A percentile compares a stretch with the other conserved stretches of the same genome.
phyloP scores from a whole-genome alignment of 192 early-diverging fungal species.

The Chytriomyces sp. region DNA sequence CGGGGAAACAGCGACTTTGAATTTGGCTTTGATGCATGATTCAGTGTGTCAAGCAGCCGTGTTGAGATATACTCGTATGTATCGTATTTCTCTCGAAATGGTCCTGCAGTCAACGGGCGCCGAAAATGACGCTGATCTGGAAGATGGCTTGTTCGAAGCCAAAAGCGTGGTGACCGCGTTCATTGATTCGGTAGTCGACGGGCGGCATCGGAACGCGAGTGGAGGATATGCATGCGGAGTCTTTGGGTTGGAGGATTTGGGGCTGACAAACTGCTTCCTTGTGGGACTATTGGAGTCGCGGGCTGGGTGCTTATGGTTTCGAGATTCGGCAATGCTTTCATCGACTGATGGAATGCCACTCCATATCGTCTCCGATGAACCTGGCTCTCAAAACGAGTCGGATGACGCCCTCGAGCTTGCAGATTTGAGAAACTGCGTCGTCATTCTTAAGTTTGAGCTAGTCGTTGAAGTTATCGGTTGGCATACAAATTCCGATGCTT shows the following conservation, averaged over 20 bases:
- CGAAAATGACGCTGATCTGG: too few relatives aligned
- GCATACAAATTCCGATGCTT: background rate
- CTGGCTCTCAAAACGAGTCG: background rate
- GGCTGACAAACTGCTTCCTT: constrained; percentile 17
- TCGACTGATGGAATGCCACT: background rate
- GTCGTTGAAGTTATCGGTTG: constrained; percentile 18
- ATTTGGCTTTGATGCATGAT: background rate
- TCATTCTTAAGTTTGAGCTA: constrained; percentile 11
- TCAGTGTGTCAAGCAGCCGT: background rate
- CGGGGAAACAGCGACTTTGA: too few relatives aligned
- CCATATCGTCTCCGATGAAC: background rate
- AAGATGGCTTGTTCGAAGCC: too few relatives aligned
- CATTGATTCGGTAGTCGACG: too few relatives aligned
- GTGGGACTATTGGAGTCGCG: background rate
- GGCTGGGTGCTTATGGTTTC: background rate
- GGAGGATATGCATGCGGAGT: background rate
- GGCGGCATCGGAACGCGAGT: background rate
- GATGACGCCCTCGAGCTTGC: background rate
- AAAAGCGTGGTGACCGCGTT: too few relatives aligned
- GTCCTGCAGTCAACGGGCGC: background rate
- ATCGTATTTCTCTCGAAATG: constrained; percentile 2
- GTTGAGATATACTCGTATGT: background rate
- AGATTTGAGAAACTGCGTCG: background rate
- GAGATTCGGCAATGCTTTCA: background rate
- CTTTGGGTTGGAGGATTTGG: constrained; percentile 10